Conservation (phyloP, 345 rosid species). For the Heritiera fomes region DNA sequence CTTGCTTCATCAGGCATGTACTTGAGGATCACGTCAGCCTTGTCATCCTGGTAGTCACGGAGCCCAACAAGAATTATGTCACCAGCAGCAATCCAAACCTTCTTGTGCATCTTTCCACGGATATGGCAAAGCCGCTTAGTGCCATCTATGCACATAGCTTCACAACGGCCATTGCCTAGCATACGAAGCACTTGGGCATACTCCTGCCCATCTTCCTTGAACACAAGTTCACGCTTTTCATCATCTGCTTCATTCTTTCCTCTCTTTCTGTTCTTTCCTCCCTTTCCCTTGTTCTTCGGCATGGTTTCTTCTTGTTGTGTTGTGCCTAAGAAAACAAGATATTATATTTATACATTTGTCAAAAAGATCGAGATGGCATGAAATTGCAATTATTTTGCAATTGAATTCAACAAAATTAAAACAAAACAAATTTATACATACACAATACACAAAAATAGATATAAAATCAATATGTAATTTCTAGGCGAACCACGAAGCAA, state of each 20-base stretch:
- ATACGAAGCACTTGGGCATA: constrained; percentile 56
- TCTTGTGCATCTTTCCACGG: constrained; percentile 71
- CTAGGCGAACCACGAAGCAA: not conserved
- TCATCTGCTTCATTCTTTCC: constrained; percentile 67
- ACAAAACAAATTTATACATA: not conserved
- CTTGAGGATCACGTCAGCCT: constrained; percentile 82
- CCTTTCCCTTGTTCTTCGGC: constrained; percentile 74
- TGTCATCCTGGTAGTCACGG: constrained; percentile 80
- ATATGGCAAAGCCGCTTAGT: constrained; percentile 56
- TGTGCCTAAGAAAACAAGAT: constrained; percentile 3
- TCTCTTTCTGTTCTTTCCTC: constrained; percentile 67
- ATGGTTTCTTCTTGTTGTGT: constrained; percentile 18
- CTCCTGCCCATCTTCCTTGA: constrained; percentile 63
- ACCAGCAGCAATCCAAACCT: constrained; percentile 88
- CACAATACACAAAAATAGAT: not conserved
- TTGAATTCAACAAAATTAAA: not conserved
- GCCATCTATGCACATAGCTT: constrained; percentile 59
- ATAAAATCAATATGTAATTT: not conserved
- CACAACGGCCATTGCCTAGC: constrained; percentile 64
- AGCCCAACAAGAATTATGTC: constrained; percentile 75
- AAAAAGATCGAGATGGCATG: not conserved
- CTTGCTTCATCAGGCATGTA: constrained; percentile 83
- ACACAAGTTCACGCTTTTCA: constrained; percentile 59
- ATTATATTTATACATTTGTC: not conserved
- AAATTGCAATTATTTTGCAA: not conserved